Evolutionary conservation across 2,329 filamentous ascomycete species (phyloP).

Genomic region (Penicillium sp.): DNA sequence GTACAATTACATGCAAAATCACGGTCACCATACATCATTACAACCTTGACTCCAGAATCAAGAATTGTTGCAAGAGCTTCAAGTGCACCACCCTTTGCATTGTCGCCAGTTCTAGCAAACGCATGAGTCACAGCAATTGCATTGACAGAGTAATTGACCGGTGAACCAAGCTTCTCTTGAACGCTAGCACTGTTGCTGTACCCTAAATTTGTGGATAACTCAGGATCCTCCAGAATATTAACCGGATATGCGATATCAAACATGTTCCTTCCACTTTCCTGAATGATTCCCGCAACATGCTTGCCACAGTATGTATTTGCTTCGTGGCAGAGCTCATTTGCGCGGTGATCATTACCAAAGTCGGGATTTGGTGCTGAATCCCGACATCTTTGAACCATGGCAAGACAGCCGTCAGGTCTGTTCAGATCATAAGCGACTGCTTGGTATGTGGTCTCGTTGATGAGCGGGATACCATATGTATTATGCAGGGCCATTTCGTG

Average conservation of each 20-base stretch:
- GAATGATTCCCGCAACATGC: slow-evolving; percentile 41
- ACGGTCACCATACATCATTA: slow-evolving; percentile 56
- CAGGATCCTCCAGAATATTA: slow-evolving; percentile 41
- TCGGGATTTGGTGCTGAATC: slow-evolving; percentile 25
- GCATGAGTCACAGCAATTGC: slow-evolving; percentile 41
- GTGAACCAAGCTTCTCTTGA: slow-evolving; percentile 56
- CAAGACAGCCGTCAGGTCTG: slow-evolving; percentile 49
- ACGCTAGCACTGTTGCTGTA: slow-evolving; percentile 57
- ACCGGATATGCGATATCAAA: slow-evolving; percentile 55
- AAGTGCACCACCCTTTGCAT: slow-evolving; percentile 41
- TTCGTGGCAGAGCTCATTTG: slow-evolving; percentile 41
- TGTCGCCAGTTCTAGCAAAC: slow-evolving; percentile 48
- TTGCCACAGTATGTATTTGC: slow-evolving; percentile 45
- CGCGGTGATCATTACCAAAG: slow-evolving; percentile 49
- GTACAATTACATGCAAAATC: slow-evolving; percentile 35
- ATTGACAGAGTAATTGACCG: slow-evolving; percentile 55
- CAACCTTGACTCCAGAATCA: slow-evolving; percentile 55
- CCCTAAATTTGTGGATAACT: slow-evolving; percentile 50
- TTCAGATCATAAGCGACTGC: too few relatives aligned
- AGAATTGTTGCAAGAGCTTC: slow-evolving; percentile 39
- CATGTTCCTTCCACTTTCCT: slow-evolving; percentile 41
- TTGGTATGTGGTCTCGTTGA: slow-evolving; percentile 46
- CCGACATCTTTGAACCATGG: slow-evolving; percentile 50
- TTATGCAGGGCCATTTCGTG: slow-evolving; percentile 55
- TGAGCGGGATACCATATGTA: slow-evolving; percentile 48